A percentile compares a stretch with the other conserved stretches of the same genome.
These are phyloP conservation scores for Pyrus pyrifolia DNA, from an alignment of 306 rosid species.

Conservation along the genomic window DNA sequence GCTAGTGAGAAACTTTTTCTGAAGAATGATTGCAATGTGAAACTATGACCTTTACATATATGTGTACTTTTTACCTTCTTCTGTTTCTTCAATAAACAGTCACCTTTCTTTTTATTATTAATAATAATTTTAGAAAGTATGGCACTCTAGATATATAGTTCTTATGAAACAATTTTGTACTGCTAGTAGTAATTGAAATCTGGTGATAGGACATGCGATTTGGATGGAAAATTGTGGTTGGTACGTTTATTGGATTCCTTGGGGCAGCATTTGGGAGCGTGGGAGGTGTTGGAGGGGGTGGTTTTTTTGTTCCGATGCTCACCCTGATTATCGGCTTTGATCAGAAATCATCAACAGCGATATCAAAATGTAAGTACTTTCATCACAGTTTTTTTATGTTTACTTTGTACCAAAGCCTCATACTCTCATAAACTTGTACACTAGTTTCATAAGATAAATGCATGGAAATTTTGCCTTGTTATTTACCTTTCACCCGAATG, in stretches of 20 bases:
- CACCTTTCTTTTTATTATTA: not conserved
- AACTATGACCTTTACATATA: not conserved
- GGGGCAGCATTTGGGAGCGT: slow-evolving; percentile 84
- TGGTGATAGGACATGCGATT: slow-evolving; percentile 51
- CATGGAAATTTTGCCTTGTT: not conserved
- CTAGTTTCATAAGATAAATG: not conserved
- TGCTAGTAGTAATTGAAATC: not conserved
- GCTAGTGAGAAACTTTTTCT: not conserved
- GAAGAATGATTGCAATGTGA: not conserved
- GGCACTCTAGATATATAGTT: not conserved
- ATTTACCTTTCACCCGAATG: too few species aligned
- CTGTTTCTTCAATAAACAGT: not conserved
- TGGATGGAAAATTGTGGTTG: slow-evolving; percentile 55
- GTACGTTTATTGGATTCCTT: slow-evolving; percentile 45
- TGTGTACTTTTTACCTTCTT: not conserved
- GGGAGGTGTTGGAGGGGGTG: slow-evolving; percentile 85
- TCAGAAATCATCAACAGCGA: slow-evolving; percentile 57
- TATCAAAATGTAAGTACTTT: slow-evolving; percentile 52
- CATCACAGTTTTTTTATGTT: not conserved
- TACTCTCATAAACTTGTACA: not conserved
- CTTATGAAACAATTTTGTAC: not conserved
- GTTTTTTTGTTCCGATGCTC: slow-evolving; percentile 78
- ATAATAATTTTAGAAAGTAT: not conserved
- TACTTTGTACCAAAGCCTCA: not conserved
- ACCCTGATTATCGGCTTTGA: slow-evolving; percentile 61